Evolutionary conservation across 1,284 basidiomycete species (phyloP).

Genomic region (Fomitopsis palustris): DNA sequence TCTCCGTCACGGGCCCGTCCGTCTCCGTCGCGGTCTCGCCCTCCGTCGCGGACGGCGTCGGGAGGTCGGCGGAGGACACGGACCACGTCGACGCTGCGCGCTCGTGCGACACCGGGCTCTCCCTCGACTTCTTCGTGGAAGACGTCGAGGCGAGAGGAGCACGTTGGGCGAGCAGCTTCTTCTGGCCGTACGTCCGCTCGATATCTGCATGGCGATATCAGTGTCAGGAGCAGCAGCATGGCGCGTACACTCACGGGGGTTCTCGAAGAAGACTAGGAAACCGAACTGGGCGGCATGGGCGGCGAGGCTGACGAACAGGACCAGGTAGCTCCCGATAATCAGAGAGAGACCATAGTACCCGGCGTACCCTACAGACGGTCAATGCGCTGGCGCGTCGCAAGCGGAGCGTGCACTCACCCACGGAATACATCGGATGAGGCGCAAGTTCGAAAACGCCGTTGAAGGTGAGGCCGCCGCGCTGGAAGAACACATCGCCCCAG

Average conservation of each 20-base stretch:
- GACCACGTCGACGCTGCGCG: slow-evolving; percentile 23
- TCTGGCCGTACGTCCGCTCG: slow-evolving; percentile 86
- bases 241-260: slow-evolving; percentile 70
- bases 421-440: slow-evolving; percentile 92
- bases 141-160: slow-evolving; percentile 48
- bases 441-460: slow-evolving; percentile 97
- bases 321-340: slow-evolving; percentile 85
- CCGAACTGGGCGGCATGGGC: slow-evolving; percentile 95
- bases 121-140: slow-evolving; percentile 11
- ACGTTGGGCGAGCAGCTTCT: slow-evolving; percentile 82
- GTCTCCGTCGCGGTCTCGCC: slow-evolving; percentile 70
- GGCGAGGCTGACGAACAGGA: slow-evolving; percentile 89
- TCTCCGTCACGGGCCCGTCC: slow-evolving; percentile 61
- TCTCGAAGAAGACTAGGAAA: slow-evolving; percentile 96
- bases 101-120: slow-evolving; percentile 10
- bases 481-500: slow-evolving; percentile 99
- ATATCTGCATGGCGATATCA: slow-evolving; percentile 59
- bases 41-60: slow-evolving; percentile 70
- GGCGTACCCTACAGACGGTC: slow-evolving; percentile 65
- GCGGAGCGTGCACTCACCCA: slow-evolving; percentile 52
- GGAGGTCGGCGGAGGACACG: slow-evolving; percentile 19
- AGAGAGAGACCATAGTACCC: slow-evolving; percentile 96
- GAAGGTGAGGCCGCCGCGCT: slow-evolving; percentile 87
- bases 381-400: background rate
- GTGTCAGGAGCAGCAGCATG: background rate